Evolutionary conservation across 345 rosid genomes (phyloP).

Genomic region (Jatropha curcas): DNA sequence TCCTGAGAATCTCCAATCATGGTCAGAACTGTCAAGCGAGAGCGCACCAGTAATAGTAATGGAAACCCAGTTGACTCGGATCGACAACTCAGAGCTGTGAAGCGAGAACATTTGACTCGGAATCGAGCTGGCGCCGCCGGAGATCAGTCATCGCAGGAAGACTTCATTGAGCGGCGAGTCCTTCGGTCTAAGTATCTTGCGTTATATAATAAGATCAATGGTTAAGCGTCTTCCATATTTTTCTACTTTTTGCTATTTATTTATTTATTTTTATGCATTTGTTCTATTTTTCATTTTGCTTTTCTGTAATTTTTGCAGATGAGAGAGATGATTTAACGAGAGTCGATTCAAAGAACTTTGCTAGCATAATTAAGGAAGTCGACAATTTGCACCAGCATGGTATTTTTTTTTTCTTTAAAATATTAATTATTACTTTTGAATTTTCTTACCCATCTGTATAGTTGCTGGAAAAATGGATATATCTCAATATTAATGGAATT

Average conservation of each 20-base stretch:
- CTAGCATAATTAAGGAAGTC: slow-evolving; percentile 54
- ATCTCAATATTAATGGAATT: not conserved
- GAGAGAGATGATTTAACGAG: slow-evolving; percentile 64
- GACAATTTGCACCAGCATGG: slow-evolving; percentile 67
- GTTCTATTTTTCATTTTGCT: not conserved
- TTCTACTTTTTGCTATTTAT: not conserved
- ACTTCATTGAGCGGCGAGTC: slow-evolving; percentile 48
- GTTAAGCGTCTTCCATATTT: slow-evolving; percentile 19
- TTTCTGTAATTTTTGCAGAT: slow-evolving; percentile 37
- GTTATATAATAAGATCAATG: slow-evolving; percentile 52
- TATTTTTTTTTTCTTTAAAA: slow-evolving; percentile 16
- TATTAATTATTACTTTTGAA: not conserved
- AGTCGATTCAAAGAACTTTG: slow-evolving; percentile 62
- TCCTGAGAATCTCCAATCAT: not conserved
- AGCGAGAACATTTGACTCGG: slow-evolving; percentile 21
- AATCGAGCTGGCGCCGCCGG: slow-evolving; percentile 3
- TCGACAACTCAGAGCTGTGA: slow-evolving; percentile 19
- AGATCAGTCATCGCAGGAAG: slow-evolving; percentile 21
- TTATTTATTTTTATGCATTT: not conserved
- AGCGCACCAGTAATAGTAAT: not conserved
- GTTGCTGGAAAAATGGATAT: not conserved
- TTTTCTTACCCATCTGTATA: not conserved
- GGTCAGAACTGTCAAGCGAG: slow-evolving; percentile 16
- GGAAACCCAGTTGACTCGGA: not conserved
- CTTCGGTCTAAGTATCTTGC: slow-evolving; percentile 78